A percentile compares a stretch with the other conserved stretches of the same genome.
These are phyloP conservation scores for Apophysomyces ossiformis DNA, from an alignment of 371 early-diverging fungal genomes.

Conservation along the genomic window DNA sequence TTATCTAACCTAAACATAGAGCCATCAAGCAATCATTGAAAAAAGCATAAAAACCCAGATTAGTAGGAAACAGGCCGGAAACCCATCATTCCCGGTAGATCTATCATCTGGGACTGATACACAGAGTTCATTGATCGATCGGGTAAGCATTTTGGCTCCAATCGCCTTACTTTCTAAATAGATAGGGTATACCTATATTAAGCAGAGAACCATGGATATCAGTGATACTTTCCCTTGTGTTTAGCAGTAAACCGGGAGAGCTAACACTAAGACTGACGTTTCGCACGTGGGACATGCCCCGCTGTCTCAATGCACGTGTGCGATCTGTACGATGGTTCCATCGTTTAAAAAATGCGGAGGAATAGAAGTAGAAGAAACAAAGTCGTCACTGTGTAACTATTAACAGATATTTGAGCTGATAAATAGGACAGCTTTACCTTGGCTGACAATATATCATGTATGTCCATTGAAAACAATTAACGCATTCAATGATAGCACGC, in stretches of 20 bases:
- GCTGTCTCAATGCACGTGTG: constrained; percentile 1
- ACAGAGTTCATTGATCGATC: constrained; percentile 4
- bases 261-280: not conserved
- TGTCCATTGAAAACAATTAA: too few species aligned
- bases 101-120: constrained; percentile 1
- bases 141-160: constrained; percentile 1
- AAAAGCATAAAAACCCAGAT: not conserved
- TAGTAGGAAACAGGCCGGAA: not conserved
- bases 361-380: not conserved
- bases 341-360: not conserved
- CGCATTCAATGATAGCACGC: too few species aligned
- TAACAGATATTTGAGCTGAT: too few species aligned
- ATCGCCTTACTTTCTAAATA: not conserved
- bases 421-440: too few species aligned
- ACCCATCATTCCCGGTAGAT: not conserved
- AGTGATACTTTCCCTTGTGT: not conserved
- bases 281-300: not conserved
- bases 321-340: not conserved
- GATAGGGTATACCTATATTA: not conserved
- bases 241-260: not conserved
- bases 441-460: too few species aligned
- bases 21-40: not conserved
- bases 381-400: too few species aligned
- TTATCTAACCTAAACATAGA: not conserved
- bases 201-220: not conserved